Conservation (phyloP, 371 early-diverging fungal genomes). For the Nosema muscidifuracis region DNA sequence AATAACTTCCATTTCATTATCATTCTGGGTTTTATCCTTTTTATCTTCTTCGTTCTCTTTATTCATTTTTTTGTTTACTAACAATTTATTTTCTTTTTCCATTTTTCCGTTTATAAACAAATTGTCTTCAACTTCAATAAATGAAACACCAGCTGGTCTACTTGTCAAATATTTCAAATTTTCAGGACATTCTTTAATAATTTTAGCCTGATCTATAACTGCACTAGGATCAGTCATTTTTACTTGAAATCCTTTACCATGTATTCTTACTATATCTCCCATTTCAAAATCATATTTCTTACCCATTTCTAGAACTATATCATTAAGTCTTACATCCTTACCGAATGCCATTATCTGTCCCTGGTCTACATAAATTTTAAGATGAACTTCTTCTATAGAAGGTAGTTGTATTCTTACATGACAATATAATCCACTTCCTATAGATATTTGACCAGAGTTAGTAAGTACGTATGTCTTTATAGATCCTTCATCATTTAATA, state of each 20-base stretch:
- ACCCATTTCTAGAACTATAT: not conserved
- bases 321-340: conserved; percentile 3
- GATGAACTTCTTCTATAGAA: conserved; percentile 5
- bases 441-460: not conserved
- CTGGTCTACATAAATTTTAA: not conserved
- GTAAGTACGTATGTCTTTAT: not conserved
- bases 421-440: not conserved
- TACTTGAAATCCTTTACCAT: not conserved
- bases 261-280: conserved; percentile 8
- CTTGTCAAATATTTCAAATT: not conserved
- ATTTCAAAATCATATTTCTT: not conserved
- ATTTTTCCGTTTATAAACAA: not conserved
- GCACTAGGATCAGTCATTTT: not conserved
- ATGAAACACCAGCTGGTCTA: too few relatives aligned
- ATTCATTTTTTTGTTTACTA: not conserved
- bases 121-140: not conserved
- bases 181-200: not conserved
- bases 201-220: not conserved
- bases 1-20: not conserved
- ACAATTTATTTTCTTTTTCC: not conserved
- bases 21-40: not conserved
- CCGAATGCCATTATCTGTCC: not conserved
- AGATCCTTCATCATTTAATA: not conserved
- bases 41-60: not conserved
- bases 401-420: conserved; percentile 3